Conservation (phyloP, 495 filamentous ascomycete species). For the Talaromyces proteolyticus region DNA sequence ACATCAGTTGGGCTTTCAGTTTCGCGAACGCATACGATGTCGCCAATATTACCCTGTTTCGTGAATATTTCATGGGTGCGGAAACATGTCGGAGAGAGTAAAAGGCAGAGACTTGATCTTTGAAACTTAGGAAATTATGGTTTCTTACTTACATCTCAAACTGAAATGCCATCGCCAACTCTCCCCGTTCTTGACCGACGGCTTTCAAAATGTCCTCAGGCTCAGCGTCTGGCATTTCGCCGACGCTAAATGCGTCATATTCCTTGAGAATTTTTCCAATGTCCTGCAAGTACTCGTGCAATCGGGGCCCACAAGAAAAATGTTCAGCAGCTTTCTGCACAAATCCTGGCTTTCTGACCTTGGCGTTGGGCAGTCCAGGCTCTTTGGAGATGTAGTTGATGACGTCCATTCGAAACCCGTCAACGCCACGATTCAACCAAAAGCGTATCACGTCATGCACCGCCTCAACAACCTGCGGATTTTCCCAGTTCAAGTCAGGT, state of each 20-base stretch:
- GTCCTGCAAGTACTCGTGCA: conserved; percentile 60
- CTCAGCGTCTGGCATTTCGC: conserved; percentile 62
- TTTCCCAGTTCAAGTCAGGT: conserved; percentile 75
- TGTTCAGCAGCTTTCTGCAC: conserved; percentile 51
- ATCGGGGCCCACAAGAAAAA: conserved; percentile 58
- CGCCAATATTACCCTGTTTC: too few species aligned
- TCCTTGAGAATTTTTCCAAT: conserved; percentile 58
- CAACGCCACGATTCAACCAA: conserved; percentile 62
- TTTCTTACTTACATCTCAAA: too few species aligned
- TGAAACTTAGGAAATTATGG: too few species aligned
- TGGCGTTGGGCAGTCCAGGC: conserved; percentile 53
- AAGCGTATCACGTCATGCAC: conserved; percentile 65
- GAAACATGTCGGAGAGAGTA: too few species aligned
- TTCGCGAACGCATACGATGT: too few species aligned
- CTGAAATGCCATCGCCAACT: conserved; percentile 74
- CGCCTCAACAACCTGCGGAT: conserved; percentile 50
- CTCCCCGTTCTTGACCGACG: conserved; percentile 49
- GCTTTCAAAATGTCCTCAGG: conserved; percentile 54
- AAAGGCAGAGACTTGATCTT: too few species aligned
- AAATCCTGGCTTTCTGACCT: conserved; percentile 42
- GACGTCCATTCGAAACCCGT: conserved; percentile 66
- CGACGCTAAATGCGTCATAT: conserved; percentile 65
- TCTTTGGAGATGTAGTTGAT: conserved; percentile 66
- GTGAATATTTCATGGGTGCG: too few species aligned
- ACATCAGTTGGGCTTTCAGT: too few species aligned